A percentile compares a stretch with the other conserved stretches of the same genome.
These are phyloP conservation scores for Yamadazyma oceani DNA, from an alignment of 1,139 yeast genomes.

Conservation along the genomic window DNA sequence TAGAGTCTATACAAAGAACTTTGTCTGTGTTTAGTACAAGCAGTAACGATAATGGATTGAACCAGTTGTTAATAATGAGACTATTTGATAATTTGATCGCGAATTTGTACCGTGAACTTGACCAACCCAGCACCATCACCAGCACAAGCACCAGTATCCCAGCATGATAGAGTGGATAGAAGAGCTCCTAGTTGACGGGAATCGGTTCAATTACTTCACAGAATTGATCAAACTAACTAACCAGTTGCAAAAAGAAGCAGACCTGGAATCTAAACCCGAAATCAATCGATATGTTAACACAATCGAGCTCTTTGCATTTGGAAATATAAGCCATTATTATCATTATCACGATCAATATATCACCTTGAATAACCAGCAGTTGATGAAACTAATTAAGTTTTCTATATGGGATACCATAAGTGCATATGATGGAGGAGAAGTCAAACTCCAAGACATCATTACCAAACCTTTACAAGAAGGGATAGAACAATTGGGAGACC, in stretches of 20 bases:
- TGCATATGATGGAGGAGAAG: constrained; percentile 20
- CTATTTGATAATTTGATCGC: constrained; percentile 31
- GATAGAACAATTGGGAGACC: constrained; percentile 4
- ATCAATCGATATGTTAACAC: constrained; percentile 9
- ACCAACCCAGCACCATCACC: too few relatives aligned
- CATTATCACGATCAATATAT: constrained; percentile 19
- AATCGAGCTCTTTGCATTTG: constrained; percentile 41
- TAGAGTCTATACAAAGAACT: constrained; percentile 17
- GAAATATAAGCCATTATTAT: constrained; percentile 28
- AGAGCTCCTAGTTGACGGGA: constrained; percentile 1
- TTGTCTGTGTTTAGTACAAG: constrained; percentile 7
- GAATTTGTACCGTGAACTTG: constrained; percentile 29
- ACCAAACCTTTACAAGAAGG: constrained; percentile 6
- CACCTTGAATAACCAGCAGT: constrained; percentile 13
- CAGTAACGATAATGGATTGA: constrained; percentile 17
- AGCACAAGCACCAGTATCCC: neutral
- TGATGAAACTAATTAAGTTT: constrained; percentile 28
- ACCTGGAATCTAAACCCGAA: neutral
- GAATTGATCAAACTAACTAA: constrained; percentile 3
- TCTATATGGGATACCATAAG: constrained; percentile 21
- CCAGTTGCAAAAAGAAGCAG: too few relatives aligned
- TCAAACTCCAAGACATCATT: constrained; percentile 7
- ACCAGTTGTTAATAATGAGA: constrained; percentile 30
- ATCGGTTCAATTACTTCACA: constrained; percentile 8
- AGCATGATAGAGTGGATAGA: constrained; percentile 1